Evolutionary conservation across 2,329 filamentous ascomycete species (phyloP).

Genomic region (Karstenula rhodostoma): DNA sequence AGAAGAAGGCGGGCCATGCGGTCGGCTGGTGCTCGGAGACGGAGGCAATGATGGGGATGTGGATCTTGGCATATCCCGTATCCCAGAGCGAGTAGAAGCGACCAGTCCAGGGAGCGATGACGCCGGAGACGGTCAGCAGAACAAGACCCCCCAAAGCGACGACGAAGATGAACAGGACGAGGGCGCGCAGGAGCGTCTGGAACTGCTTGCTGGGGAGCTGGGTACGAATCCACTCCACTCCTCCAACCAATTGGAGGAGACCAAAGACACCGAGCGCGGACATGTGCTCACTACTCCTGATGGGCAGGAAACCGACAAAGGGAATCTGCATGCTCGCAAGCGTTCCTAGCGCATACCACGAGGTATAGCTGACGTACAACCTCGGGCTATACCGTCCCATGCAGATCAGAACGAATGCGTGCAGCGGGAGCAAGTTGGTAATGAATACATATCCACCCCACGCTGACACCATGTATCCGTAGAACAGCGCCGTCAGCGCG

Average conservation of each 20-base stretch:
- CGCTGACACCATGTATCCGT: conserved; percentile 99
- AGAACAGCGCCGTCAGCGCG: conserved; percentile 91
- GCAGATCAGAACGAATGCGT: conserved; percentile 90
- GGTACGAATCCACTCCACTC: conserved; percentile 88
- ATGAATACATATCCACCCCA: conserved; percentile 99
- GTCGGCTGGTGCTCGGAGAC: conserved; percentile 99
- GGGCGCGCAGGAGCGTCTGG: conserved; percentile 82
- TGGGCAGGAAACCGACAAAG: conserved; percentile 95
- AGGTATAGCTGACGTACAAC: conserved; percentile 95
- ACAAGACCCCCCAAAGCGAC: conserved; percentile 80
- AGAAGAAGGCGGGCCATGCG: conserved; percentile 99
- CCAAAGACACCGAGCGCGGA: conserved; percentile 94
- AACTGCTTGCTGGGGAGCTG: conserved; percentile 93
- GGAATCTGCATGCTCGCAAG: conserved; percentile 99
- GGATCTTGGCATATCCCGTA: conserved; percentile 97
- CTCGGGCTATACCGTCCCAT: conserved; percentile 97
- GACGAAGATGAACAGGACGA: conserved; percentile 77
- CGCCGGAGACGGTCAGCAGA: conserved; percentile 81
- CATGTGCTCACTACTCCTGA: conserved; percentile 99
- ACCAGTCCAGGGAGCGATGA: conserved; percentile 96
- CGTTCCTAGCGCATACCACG: conserved; percentile 96
- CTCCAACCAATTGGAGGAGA: conserved; percentile 89
- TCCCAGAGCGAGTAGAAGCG: conserved; percentile 99
- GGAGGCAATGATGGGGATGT: conserved; percentile 99
- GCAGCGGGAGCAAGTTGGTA: conserved; percentile 93